Evolutionary conservation across 1,139 yeast species (phyloP).

Genomic region (Geotrichum australiense): DNA sequence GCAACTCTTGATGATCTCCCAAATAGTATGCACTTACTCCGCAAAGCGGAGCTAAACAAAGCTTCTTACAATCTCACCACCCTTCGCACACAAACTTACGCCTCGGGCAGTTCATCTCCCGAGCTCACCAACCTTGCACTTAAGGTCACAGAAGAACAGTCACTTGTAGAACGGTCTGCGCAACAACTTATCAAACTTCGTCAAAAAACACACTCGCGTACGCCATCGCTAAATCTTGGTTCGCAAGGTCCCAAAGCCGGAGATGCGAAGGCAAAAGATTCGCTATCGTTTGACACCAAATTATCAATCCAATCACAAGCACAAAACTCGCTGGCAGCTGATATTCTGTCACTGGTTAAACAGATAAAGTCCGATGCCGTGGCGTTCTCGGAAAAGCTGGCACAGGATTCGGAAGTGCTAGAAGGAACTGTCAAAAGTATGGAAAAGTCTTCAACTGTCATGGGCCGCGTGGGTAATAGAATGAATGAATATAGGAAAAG

Average conservation of each 20-base stretch:
- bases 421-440: slow-evolving; percentile 32
- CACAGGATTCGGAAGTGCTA: slow-evolving; percentile 33
- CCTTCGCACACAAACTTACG: background rate
- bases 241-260: background rate
- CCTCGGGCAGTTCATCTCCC: background rate
- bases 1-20: background rate
- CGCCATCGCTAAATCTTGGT: background rate
- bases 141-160: background rate
- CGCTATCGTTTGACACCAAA: slow-evolving; percentile 24
- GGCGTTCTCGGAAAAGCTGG: slow-evolving; percentile 36
- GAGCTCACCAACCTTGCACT: background rate
- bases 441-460: slow-evolving; percentile 31
- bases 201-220: background rate
- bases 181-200: background rate
- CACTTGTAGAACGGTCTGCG: background rate
- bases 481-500: slow-evolving; percentile 31
- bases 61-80: background rate
- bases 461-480: slow-evolving; percentile 34
- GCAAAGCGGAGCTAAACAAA: slow-evolving; percentile 5
- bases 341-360: slow-evolving; percentile 45
- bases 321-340: slow-evolving; percentile 40
- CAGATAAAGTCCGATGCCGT: slow-evolving; percentile 46
- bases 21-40: background rate
- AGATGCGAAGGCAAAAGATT: background rate
- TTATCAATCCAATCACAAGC: slow-evolving; percentile 30